Percentiles rank a stretch among this genome's conserved stretches.
Evolutionary conservation across 2,329 filamentous ascomycete genomes (phyloP).

Genomic region (Dendryphion nanum): DNA sequence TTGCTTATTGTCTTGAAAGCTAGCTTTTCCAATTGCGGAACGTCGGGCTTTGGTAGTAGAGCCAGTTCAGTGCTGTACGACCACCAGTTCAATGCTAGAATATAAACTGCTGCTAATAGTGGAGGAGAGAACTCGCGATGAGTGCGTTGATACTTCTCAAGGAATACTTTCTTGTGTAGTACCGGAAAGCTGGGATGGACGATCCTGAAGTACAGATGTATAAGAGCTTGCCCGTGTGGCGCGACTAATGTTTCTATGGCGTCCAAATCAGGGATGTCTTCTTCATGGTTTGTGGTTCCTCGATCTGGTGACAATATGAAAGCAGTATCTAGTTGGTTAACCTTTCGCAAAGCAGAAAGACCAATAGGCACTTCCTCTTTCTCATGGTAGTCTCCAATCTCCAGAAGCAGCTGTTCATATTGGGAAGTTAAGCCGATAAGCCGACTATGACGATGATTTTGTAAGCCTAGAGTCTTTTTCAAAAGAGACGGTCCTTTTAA

Average conservation of each 20-base stretch:
- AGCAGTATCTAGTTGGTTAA: conserved; percentile 20
- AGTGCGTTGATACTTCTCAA: conserved; percentile 60
- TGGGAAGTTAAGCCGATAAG: conserved; percentile 28
- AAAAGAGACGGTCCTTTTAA: conserved; percentile 33
- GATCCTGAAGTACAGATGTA: conserved; percentile 71
- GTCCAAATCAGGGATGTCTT: conserved; percentile 54
- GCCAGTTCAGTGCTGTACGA: conserved; percentile 56
- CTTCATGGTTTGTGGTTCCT: conserved; percentile 25
- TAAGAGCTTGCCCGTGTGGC: conserved; percentile 67
- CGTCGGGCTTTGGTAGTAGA: conserved; percentile 43
- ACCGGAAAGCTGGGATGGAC: conserved; percentile 60
- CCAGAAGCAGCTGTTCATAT: conserved; percentile 27
- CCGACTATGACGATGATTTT: conserved; percentile 29
- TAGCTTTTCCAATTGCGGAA: conserved; percentile 29
- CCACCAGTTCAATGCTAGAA: conserved; percentile 63
- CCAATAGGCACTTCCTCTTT: conserved; percentile 12
- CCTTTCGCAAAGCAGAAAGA: conserved; percentile 20
- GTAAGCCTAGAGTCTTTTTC: conserved; percentile 34
- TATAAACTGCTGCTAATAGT: conserved; percentile 60
- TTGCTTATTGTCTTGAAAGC: conserved; percentile 39
- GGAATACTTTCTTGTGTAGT: conserved; percentile 60
- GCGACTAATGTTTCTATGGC: conserved; percentile 69
- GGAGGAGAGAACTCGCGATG: conserved; percentile 60
- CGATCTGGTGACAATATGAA: conserved; percentile 28
- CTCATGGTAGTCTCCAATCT: conserved; percentile 13